These are phyloP conservation scores for Penstemon davidsonii DNA, from an alignment of 257 asterid species.

Conservation along the genomic window DNA sequence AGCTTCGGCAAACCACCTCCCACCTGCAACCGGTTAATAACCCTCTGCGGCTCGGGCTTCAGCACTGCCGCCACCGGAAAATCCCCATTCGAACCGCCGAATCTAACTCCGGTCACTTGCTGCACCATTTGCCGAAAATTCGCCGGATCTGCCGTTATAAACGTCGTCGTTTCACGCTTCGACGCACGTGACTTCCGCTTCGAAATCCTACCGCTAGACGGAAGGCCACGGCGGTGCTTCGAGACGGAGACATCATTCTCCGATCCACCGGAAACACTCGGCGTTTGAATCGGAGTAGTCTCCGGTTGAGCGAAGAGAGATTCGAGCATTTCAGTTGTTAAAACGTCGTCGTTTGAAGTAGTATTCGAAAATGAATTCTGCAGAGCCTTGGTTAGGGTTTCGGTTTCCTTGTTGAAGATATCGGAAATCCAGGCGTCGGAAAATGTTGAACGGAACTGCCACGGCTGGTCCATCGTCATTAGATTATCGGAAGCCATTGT, in stretches of 20 bases:
- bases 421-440: conserved; percentile 66
- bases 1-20: conserved; percentile 36
- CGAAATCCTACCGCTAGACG: conserved; percentile 53
- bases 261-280: conserved; percentile 56
- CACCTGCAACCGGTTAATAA: conserved; percentile 3
- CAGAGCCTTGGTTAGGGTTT: conserved; percentile 54
- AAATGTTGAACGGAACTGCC: conserved; percentile 54
- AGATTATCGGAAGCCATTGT: conserved; percentile 58
- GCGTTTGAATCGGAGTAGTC: conserved; percentile 37
- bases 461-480: conserved; percentile 56
- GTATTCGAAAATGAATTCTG: conserved; percentile 46
- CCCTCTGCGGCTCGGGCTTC: conserved; percentile 15
- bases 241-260: conserved; percentile 48
- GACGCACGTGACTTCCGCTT: conserved; percentile 78
- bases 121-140: conserved; percentile 60
- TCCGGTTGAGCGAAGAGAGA: conserved; percentile 38
- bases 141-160: conserved; percentile 47
- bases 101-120: conserved; percentile 50
- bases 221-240: conserved; percentile 17
- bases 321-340: conserved; percentile 37
- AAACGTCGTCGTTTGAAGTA: conserved; percentile 34
- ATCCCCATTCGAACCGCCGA: conserved; percentile 21
- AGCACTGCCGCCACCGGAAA: conserved; percentile 14
- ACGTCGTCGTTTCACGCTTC: conserved; percentile 52
- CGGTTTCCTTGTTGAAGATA: conserved; percentile 50